Evolutionary conservation across 306 rosid genomes (phyloP).

Genomic region (Astragalus membranaceus): DNA sequence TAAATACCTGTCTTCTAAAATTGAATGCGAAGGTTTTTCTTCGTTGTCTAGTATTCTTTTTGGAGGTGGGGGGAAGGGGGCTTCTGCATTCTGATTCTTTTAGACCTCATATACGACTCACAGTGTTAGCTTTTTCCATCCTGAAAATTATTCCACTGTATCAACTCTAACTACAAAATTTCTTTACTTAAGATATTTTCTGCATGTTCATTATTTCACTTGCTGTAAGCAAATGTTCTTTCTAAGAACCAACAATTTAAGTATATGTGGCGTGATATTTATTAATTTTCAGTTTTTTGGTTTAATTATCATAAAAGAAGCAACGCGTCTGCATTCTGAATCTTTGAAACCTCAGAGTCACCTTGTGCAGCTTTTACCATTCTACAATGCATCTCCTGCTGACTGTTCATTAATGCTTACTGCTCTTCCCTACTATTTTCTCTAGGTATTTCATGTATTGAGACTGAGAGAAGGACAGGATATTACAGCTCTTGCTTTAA

Average conservation of each 20-base stretch:
- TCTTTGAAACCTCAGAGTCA: conserved; percentile 2
- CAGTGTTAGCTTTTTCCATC: not conserved
- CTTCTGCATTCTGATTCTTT: not conserved
- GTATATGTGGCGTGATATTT: not conserved
- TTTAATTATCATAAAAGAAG: not conserved
- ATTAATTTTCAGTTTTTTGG: not conserved
- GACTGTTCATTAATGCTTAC: conserved; percentile 6
- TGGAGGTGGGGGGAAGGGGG: not conserved
- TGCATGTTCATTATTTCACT: not conserved
- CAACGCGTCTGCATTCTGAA: not conserved
- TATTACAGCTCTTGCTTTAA: conserved; percentile 83
- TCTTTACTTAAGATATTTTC: not conserved
- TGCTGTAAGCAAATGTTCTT: not conserved
- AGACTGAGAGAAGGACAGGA: conserved; percentile 69
- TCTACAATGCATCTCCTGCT: not conserved
- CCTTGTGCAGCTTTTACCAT: not conserved
- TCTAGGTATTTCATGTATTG: conserved; percentile 75
- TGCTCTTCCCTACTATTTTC: not conserved
- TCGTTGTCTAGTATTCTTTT: conserved; percentile 2
- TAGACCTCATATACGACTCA: not conserved
- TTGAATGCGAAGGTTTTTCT: not conserved
- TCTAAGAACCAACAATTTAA: not conserved
- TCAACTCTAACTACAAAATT: not conserved
- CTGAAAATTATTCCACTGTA: not conserved
- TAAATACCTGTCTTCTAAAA: not conserved